These are phyloP conservation scores for Trichaptum fuscoviolaceum DNA, from an alignment of 768 basidiomycete genomes.

Conservation along the genomic window DNA sequence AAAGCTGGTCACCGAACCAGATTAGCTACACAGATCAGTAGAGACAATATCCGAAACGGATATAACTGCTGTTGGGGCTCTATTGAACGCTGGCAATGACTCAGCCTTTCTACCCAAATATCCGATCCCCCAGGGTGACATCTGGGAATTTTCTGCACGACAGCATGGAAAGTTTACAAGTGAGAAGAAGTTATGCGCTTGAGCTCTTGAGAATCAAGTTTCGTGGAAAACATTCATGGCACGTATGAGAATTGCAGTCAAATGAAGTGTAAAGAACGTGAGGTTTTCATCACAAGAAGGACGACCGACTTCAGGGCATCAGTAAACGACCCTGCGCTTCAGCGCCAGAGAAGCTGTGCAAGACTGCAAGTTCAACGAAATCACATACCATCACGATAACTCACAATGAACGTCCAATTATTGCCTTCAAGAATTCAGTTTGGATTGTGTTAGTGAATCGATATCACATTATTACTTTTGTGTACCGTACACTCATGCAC, in stretches of 20 bases:
- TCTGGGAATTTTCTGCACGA: neutral
- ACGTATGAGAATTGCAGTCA: neutral
- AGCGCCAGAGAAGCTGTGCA: no score
- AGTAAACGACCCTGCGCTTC: no score
- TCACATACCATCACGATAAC: no score
- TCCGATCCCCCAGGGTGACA: neutral
- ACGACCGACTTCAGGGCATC: no score
- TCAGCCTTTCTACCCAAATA: neutral
- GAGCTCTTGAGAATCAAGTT: neutral
- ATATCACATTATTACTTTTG: no score
- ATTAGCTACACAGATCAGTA: conserved; percentile 1
- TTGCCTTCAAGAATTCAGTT: no score
- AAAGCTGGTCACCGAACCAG: neutral
- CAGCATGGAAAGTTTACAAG: neutral
- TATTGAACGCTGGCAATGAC: neutral
- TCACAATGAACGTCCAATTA: no score
- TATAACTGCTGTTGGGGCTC: neutral
- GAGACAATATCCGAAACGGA: neutral
- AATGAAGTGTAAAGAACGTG: neutral
- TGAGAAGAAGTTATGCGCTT: neutral
- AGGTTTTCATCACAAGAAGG: neutral
- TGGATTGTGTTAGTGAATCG: no score
- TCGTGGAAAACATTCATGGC: neutral
- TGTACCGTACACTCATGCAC: no score
- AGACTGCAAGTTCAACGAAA: no score